A percentile compares a stretch with the other conserved stretches of the same genome.
These are phyloP conservation scores for Nelumbo lutea DNA, from an alignment of 164 flowering plant genomes.

Conservation along the genomic window DNA sequence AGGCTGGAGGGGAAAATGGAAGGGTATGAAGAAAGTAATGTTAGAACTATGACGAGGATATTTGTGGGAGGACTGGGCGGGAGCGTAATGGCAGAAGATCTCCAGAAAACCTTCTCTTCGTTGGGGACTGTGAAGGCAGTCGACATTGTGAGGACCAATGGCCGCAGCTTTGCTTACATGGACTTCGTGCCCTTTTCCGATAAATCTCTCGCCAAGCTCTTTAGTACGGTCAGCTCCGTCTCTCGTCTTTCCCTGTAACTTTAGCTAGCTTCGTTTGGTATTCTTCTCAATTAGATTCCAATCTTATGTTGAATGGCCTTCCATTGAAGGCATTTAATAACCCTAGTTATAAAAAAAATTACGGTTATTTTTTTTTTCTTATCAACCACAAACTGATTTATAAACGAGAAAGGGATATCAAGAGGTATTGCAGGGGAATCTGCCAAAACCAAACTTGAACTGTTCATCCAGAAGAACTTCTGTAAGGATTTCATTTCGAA, in stretches of 20 bases:
- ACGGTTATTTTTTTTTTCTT: too few relatives aligned
- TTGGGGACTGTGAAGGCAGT: slow-evolving; percentile 45
- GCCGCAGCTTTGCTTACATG: slow-evolving; percentile 77
- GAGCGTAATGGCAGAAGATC: slow-evolving; percentile 47
- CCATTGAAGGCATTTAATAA: too few relatives aligned
- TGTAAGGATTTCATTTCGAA: too few relatives aligned
- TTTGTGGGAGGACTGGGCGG: slow-evolving; percentile 77
- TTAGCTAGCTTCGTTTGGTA: not conserved
- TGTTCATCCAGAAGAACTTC: too few relatives aligned
- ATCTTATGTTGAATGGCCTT: too few relatives aligned
- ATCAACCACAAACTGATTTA: too few relatives aligned
- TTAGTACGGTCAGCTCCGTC: slow-evolving; percentile 46
- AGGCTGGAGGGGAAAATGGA: slow-evolving; percentile 4
- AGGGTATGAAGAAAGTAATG: slow-evolving; percentile 9
- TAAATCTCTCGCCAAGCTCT: slow-evolving; percentile 62
- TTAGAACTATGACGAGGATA: slow-evolving; percentile 31
- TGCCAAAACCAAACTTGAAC: too few relatives aligned
- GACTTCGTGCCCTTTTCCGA: slow-evolving; percentile 58
- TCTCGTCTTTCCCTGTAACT: not conserved
- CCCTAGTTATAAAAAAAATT: too few relatives aligned
- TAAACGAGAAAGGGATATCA: too few relatives aligned
- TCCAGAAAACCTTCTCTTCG: slow-evolving; percentile 50
- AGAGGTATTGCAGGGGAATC: too few relatives aligned
- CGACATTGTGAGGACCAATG: slow-evolving; percentile 57
- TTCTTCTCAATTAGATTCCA: not conserved